Evolutionary conservation across 2,329 filamentous ascomycete species (phyloP).

Genomic region (Colletotrichum abscissum): DNA sequence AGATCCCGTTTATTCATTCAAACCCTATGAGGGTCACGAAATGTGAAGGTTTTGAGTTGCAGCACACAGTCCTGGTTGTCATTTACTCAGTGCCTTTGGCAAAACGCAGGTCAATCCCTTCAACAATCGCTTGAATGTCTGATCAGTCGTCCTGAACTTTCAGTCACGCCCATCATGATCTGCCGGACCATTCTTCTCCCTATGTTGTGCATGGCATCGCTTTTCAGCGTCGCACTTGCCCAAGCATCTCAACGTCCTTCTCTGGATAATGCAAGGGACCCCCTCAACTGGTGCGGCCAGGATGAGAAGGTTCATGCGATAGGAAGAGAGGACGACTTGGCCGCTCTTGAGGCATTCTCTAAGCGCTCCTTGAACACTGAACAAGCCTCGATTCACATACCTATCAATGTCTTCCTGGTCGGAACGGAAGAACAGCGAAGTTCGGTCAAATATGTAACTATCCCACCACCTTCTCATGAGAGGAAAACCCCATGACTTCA

Average conservation of each 20-base stretch:
- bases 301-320: not conserved
- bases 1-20: not conserved
- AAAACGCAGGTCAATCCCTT: not conserved
- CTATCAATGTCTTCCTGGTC: constrained; percentile 1
- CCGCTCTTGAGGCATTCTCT: not conserved
- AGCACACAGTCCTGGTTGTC: not conserved
- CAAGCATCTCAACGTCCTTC: not conserved
- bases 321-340: not conserved
- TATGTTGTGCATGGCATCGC: not conserved
- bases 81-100: not conserved
- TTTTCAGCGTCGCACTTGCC: not conserved
- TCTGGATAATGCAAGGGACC: not conserved
- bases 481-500: no score
- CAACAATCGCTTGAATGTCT: not conserved
- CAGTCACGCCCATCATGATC: not conserved
- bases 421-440: not conserved
- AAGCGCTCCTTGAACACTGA: not conserved
- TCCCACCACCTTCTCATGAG: not conserved
- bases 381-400: not conserved
- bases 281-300: not conserved
- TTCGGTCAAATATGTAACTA: not conserved
- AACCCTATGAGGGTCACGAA: not conserved
- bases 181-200: not conserved
- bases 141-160: not conserved
- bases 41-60: not conserved